These are phyloP conservation scores for Cyclotella choctawhatcheeana DNA, from an alignment of 108 stramenopile species.

Conservation along the genomic window DNA sequence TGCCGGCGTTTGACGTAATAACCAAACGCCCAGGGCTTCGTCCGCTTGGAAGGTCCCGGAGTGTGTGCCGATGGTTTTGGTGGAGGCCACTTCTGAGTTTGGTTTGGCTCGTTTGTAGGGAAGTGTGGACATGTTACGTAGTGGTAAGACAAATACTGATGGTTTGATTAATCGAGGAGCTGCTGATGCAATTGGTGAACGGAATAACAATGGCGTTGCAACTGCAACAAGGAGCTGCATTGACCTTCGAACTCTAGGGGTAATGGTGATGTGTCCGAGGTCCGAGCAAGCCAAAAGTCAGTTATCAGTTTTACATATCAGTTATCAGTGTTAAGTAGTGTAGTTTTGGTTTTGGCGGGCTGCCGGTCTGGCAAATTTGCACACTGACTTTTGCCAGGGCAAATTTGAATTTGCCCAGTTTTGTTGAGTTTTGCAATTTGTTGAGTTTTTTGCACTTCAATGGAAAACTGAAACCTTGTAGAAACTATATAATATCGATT, in stretches of 20 bases:
- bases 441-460: no score
- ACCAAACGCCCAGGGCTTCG: constrained; percentile 94
- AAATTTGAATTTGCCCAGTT: no score
- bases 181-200: background rate
- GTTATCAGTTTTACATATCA: no score
- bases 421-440: no score
- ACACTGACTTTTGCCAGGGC: no score
- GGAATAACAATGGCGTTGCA: background rate
- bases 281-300: no score
- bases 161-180: background rate
- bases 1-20: constrained; percentile 77
- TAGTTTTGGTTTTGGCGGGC: no score
- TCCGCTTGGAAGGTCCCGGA: constrained; percentile 96
- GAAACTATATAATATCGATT: no score
- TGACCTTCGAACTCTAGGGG: background rate
- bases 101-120: constrained; percentile 62
- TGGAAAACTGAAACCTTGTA: no score
- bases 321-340: no score
- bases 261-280: no score
- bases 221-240: background rate
- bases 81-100: constrained; percentile 39
- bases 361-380: no score
- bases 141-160: background rate
- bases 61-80: constrained; percentile 88
- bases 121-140: constrained; percentile 6